A percentile compares a stretch with the other conserved stretches of the same genome.
Evolutionary conservation across 768 basidiomycete species (phyloP).

Genomic region (Macrolepiota fuliginosa): DNA sequence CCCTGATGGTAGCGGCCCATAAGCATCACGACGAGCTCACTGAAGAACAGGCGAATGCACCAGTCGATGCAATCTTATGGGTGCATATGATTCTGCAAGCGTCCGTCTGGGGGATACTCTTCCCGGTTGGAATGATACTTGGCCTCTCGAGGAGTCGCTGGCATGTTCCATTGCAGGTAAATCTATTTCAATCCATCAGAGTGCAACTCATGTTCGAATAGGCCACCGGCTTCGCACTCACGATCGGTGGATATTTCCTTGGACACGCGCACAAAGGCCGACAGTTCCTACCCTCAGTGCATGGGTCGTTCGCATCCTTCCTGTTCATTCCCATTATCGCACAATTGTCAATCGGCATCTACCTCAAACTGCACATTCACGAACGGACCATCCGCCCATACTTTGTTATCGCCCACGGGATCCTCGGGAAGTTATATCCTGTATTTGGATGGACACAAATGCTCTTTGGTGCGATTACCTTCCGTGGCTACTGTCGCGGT

Average conservation of each 20-base stretch:
- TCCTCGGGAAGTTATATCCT: constrained; percentile 84
- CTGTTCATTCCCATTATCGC: constrained; percentile 59
- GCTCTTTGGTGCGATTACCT: constrained; percentile 77
- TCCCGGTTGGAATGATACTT: constrained; percentile 81
- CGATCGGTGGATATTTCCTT: constrained; percentile 70
- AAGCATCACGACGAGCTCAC: constrained; percentile 59
- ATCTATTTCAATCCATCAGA: constrained; percentile 15
- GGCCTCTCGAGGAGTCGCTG: constrained; percentile 78
- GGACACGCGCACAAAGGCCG: constrained; percentile 88
- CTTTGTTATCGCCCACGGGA: constrained; percentile 66
- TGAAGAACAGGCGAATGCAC: constrained; percentile 60
- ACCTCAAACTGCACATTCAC: constrained; percentile 90
- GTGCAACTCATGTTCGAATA: constrained; percentile 22
- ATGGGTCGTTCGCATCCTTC: constrained; percentile 67
- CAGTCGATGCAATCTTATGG: constrained; percentile 78
- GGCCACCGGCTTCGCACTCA: constrained; percentile 68
- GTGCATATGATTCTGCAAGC: constrained; percentile 82
- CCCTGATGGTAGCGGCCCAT: constrained; percentile 42
- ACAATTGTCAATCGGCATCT: constrained; percentile 77
- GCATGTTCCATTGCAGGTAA: constrained; percentile 87
- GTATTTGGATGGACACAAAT: constrained; percentile 88
- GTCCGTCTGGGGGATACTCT: constrained; percentile 80
- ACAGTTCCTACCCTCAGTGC: constrained; percentile 69
- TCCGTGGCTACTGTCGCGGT: constrained; percentile 78
- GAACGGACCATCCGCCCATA: constrained; percentile 72